Conservation (phyloP, 129 eudicot genomes). For the Heracleum sosnowskyi region DNA sequence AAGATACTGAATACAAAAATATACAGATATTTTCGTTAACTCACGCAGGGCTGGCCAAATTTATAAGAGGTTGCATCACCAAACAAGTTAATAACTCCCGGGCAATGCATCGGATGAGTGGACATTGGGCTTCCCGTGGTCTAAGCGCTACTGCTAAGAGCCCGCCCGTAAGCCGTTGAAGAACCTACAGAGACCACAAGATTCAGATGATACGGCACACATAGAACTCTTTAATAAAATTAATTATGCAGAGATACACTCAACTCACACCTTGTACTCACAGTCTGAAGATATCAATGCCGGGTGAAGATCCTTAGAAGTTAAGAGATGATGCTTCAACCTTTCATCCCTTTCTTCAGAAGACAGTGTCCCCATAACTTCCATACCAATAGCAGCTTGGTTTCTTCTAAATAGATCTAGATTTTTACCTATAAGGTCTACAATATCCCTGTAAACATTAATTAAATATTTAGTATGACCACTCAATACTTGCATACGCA, state of each 20-base stretch:
- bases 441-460: slow-evolving; percentile 62
- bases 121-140: slow-evolving; percentile 92
- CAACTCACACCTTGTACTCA: slow-evolving; percentile 98
- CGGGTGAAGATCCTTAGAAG: slow-evolving; percentile 88
- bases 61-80: slow-evolving; percentile 86
- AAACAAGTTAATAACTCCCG: slow-evolving; percentile 88
- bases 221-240: background rate
- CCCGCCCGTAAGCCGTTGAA: slow-evolving; percentile 81
- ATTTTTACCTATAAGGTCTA: slow-evolving; percentile 83
- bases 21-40: slow-evolving; percentile 20
- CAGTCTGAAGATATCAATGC: slow-evolving; percentile 87
- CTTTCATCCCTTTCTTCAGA: slow-evolving; percentile 98
- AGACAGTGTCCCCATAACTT: slow-evolving; percentile 88
- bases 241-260: slow-evolving; percentile 23
- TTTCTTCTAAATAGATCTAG: slow-evolving; percentile 83
- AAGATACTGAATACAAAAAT: background rate
- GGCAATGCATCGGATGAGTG: slow-evolving; percentile 82
- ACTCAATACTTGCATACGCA: background rate
- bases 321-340: slow-evolving; percentile 75
- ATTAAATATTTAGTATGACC: slow-evolving; percentile 1
- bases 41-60: slow-evolving; percentile 86
- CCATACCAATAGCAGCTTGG: slow-evolving; percentile 80
- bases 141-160: slow-evolving; percentile 73
- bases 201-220: slow-evolving; percentile 25
- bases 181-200: slow-evolving; percentile 39